Conservation (phyloP, 208 protist genomes). For the Herpetomonas samuelpessoai region DNA sequence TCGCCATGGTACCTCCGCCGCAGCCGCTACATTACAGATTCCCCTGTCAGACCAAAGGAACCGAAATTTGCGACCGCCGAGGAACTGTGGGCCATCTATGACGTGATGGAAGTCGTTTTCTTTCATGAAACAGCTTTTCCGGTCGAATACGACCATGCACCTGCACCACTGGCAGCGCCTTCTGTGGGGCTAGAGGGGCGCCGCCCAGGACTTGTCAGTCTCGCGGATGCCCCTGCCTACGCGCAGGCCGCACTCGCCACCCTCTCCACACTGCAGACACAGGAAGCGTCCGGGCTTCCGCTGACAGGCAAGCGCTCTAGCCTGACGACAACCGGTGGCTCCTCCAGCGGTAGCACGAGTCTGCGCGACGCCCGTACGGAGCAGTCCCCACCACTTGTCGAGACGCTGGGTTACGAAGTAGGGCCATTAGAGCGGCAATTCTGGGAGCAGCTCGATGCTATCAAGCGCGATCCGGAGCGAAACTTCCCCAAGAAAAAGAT, state of each 20-base stretch:
- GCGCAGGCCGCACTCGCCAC: not conserved
- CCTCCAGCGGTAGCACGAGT: not conserved
- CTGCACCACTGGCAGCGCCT: not conserved
- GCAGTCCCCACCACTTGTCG: not conserved
- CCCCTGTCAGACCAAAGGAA: too few species aligned
- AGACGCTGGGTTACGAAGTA: not conserved
- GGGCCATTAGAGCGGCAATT: not conserved
- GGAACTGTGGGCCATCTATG: not conserved
- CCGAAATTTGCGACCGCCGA: not conserved
- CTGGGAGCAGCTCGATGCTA: not conserved
- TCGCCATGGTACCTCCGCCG: not conserved
- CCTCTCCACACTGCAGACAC: not conserved
- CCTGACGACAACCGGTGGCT: not conserved
- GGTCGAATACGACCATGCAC: not conserved
- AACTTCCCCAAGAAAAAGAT: not conserved
- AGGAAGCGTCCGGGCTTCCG: not conserved
- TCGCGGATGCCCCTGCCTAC: not conserved
- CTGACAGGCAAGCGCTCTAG: not conserved
- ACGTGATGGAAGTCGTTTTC: not conserved
- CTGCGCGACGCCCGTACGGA: not conserved
- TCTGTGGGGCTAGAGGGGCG: too few species aligned
- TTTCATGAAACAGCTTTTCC: not conserved
- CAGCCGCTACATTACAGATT: not conserved
- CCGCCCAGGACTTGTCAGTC: not conserved
- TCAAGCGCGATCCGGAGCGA: not conserved